These are phyloP conservation scores for Ophiostoma perfectum DNA, from an alignment of 2,329 filamentous ascomycete genomes.

Conservation along the genomic window DNA sequence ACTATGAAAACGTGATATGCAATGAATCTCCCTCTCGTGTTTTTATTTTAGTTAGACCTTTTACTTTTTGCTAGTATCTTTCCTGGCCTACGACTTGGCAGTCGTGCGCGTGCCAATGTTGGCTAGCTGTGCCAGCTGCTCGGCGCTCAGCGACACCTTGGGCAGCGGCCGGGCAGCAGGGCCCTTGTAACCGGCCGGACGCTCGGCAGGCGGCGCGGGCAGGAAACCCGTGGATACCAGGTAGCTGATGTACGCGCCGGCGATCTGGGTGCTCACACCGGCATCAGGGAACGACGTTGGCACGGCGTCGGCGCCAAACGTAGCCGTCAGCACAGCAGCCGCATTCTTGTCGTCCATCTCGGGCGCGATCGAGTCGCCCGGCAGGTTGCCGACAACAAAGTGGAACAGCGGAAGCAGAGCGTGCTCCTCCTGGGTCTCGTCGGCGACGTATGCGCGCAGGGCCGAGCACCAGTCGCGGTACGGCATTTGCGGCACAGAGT, in stretches of 20 bases:
- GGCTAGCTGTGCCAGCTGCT: slow-evolving; percentile 12
- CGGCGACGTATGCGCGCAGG: slow-evolving; percentile 54
- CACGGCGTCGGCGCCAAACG: slow-evolving; percentile 14
- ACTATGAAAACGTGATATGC: not conserved
- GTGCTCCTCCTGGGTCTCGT: slow-evolving; percentile 57
- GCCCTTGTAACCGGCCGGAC: slow-evolving; percentile 9
- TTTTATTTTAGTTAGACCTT: not conserved
- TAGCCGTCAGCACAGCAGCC: slow-evolving; percentile 46
- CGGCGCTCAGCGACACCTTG: not conserved
- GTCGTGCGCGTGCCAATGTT: slow-evolving; percentile 13
- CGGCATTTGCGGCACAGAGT: slow-evolving; percentile 58
- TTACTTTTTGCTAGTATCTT: too few species aligned
- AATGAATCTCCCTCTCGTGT: not conserved
- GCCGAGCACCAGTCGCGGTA: slow-evolving; percentile 58
- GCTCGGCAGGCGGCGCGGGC: slow-evolving; percentile 8
- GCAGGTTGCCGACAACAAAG: slow-evolving; percentile 66
- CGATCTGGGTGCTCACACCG: not conserved
- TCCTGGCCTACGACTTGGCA: not conserved
- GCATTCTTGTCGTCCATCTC: slow-evolving; percentile 71
- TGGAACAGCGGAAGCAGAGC: slow-evolving; percentile 71
- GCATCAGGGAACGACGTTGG: slow-evolving; percentile 16
- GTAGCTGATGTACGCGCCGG: slow-evolving; percentile 13
- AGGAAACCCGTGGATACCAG: slow-evolving; percentile 15
- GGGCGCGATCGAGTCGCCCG: slow-evolving; percentile 60
- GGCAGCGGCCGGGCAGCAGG: slow-evolving; percentile 5